A percentile compares a stretch with the other conserved stretches of the same genome.
Conservation (phyloP, 75 land plant genomes). For the Selaginella tamariscina region DNA sequence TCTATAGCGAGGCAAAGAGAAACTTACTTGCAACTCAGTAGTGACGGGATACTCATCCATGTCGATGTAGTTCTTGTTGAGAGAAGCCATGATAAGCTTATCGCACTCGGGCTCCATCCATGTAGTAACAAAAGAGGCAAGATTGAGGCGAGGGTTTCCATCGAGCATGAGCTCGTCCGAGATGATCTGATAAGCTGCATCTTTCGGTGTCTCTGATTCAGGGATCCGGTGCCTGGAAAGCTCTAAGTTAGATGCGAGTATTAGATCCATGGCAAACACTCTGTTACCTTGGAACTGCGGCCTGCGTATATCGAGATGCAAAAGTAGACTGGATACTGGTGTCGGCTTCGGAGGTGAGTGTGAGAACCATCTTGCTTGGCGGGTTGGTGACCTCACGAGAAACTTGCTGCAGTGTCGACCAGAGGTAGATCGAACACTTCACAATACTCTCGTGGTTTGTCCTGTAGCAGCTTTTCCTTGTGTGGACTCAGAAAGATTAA, state of each 20-base stretch:
- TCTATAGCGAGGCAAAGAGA: too few species aligned
- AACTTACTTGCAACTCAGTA: slow-evolving; percentile 45
- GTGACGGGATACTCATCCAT: slow-evolving; percentile 69
- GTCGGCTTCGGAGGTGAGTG: slow-evolving; percentile 20
- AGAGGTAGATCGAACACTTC: too few species aligned
- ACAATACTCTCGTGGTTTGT: too few species aligned
- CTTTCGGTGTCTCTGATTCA: slow-evolving; percentile 42
- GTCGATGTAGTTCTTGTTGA: slow-evolving; percentile 61
- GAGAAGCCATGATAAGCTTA: slow-evolving; percentile 35
- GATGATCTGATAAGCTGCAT: slow-evolving; percentile 65
- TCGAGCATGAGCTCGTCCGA: slow-evolving; percentile 68
- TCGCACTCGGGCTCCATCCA: slow-evolving; percentile 75
- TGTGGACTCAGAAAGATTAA: too few species aligned
- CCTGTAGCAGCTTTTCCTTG: too few species aligned
- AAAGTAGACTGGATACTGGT: not conserved
- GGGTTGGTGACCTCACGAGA: too few species aligned
- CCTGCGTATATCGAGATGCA: not conserved
- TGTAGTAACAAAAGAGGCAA: slow-evolving; percentile 68
- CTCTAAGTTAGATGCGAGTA: not conserved
- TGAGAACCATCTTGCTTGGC: slow-evolving; percentile 24
- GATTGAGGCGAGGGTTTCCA: slow-evolving; percentile 61
- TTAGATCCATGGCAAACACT: not conserved
- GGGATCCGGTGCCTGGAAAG: slow-evolving; percentile 39
- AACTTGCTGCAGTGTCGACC: too few species aligned
- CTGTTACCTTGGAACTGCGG: not conserved